Evolutionary conservation across 768 basidiomycete genomes (phyloP).

Genomic region (Phlegmacium glaucopus): DNA sequence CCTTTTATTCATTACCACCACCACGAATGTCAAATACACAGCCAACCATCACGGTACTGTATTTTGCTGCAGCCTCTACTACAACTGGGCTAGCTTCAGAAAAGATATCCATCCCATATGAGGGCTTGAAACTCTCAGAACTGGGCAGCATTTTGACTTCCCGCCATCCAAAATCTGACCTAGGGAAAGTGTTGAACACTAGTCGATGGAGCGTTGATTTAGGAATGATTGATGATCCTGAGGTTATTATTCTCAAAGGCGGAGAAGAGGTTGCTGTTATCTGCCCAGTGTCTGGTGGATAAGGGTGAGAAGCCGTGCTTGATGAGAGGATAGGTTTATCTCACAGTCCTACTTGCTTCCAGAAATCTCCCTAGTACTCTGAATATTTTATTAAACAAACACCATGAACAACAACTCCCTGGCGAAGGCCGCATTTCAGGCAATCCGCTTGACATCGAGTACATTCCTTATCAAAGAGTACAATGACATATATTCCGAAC

Average conservation of each 20-base stretch:
- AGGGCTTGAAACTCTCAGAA: constrained; percentile 45
- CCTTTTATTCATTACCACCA: constrained; percentile 3
- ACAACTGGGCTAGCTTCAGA: constrained; percentile 59
- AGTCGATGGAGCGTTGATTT: constrained; percentile 80
- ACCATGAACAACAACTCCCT: neutral
- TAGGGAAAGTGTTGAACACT: constrained; percentile 51
- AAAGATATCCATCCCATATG: constrained; percentile 43
- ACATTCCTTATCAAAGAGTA: constrained; percentile 46
- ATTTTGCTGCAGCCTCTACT: constrained; percentile 67
- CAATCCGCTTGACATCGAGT: constrained; percentile 25
- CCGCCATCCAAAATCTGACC: constrained; percentile 46
- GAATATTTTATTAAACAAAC: too few species aligned
- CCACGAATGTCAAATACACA: constrained; percentile 21
- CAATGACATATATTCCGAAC: constrained; percentile 48
- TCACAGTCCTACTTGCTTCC: too few species aligned
- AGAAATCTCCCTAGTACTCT: too few species aligned
- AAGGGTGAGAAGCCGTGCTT: constrained; percentile 9
- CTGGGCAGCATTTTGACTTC: constrained; percentile 50
- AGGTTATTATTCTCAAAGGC: constrained; percentile 46
- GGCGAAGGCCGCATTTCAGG: constrained; percentile 23
- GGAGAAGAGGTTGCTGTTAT: constrained; percentile 82
- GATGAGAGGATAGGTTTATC: neutral
- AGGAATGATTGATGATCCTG: constrained; percentile 70
- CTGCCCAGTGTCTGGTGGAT: constrained; percentile 81
- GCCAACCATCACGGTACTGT: constrained; percentile 43